Percentiles rank a stretch among this genome's conserved stretches.
Conservation (phyloP, 768 basidiomycete genomes). For the Psilocybe cyanescens region DNA sequence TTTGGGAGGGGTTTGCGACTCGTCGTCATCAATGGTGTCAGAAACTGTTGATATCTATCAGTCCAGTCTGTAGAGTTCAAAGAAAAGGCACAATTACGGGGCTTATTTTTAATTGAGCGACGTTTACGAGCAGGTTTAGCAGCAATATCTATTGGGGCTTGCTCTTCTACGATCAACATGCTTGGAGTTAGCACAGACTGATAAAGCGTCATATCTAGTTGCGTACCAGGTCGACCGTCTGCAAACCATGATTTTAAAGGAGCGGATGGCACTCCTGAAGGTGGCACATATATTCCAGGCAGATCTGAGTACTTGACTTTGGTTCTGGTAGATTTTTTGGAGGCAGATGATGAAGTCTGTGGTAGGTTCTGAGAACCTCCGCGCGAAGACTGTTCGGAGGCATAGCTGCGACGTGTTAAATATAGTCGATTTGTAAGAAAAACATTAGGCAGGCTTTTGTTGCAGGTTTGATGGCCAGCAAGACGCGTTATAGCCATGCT, state of each 20-base stretch:
- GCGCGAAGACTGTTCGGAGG: neutral
- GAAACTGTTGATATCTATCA: neutral
- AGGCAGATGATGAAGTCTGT: neutral
- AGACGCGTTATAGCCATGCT: constrained; percentile 24
- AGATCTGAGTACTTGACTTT: constrained; percentile 62
- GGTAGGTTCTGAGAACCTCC: neutral
- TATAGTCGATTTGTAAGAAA: neutral
- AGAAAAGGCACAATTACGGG: neutral
- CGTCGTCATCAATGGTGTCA: neutral
- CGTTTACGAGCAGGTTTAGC: constrained; percentile 4
- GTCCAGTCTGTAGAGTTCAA: neutral
- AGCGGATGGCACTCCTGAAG: constrained; percentile 45
- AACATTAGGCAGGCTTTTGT: constrained; percentile 28
- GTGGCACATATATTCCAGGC: constrained; percentile 47
- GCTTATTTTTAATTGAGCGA: neutral
- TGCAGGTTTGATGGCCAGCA: neutral
- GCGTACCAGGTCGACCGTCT: neutral
- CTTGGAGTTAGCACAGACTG: neutral
- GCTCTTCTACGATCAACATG: neutral
- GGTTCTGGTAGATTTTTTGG: constrained; percentile 17
- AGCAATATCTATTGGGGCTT: neutral
- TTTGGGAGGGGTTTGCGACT: neutral
- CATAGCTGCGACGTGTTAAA: constrained; percentile 2
- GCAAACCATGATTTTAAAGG: constrained; percentile 45
- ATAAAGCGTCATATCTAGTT: neutral